Base-by-base conservation (phyloP, 139 green algal species). In the Haematococcus sp. region DNA sequence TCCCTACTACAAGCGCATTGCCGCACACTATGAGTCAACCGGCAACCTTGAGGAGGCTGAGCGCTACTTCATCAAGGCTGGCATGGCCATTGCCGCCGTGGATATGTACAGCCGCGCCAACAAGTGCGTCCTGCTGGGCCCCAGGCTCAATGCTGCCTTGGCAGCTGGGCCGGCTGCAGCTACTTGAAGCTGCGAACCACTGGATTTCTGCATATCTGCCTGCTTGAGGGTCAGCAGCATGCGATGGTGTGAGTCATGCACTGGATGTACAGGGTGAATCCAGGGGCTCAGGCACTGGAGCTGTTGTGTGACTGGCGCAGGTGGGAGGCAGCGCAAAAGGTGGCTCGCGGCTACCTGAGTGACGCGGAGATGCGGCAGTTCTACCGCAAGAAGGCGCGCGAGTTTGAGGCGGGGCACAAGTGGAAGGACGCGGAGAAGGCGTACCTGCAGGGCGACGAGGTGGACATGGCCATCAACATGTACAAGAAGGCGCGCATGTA, bases 401-500 rank as follows among this genome's bases (percentile, higher is more conserved):
- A 91, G 77, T 85, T 92, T 58, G 91, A 94, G 82, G 74, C 69
- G 2, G 52, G 30, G 15, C 63, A 73, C 61, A 81, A 88, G 70
- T 88, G 83, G 71, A 83, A 83, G 67, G 90, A 94, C 46, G 91
- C 91, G 5, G 91, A 96, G 84, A 84, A 84, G 63, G 84, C 87
- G 32, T 96, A 92, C 76, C 30, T 94, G 68, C 76, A 79, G 65
- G 70, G 74, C 27, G 79, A 90, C 32, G 86, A 91, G 70, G 70
- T 84, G 32, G 91, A 94, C 76, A 70, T 84, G 71, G 91, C 91
- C 58, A 92, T 96, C 51, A 75, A 79, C 58, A 93, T 96, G 91
- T 94, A 94, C 83, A 93, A 94, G 82, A 84, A 86, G 71, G 74
- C 77, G 31, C 74, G 74, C 60, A 78, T 87, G 80, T 95, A 86